Evolutionary conservation across 1,284 basidiomycete genomes (phyloP), one percentile per base, ranked within the genome.

Genomic region (Apiotrichum laibachii): DNA sequence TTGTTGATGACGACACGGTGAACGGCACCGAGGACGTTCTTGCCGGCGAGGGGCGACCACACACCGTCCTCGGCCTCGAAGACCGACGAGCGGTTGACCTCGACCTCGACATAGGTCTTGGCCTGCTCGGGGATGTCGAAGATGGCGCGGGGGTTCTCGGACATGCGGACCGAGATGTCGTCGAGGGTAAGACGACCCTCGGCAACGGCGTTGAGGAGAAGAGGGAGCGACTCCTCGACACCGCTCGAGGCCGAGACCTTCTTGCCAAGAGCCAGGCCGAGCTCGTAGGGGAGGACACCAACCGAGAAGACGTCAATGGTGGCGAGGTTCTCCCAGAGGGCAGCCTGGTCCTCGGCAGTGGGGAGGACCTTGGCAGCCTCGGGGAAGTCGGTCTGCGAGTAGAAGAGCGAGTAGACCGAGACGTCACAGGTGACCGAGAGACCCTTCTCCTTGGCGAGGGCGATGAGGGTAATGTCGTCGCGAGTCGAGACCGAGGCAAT

Each of bases 401-500:
- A 94, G 85, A 97, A 98, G 61, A 99, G 82, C 12, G 91, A 85
- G 78, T 92, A 98, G 53, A 98, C 84, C 11, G 93, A 87, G 39
- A 97, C 92, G 70, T 99, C 96, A 76, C 95, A 98, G 2, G 94
- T 98, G 59, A 98, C 95, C 72, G 90, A 88, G 67, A 99, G 84
- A 33, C 89, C 84, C 81, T 95, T 96, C 56, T 88, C 88, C 81
- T 99, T 99, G 83, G 91, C 92, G 53, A 99, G 83, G 8, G 89
- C 87, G 73, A 99, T 98, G 60, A 99, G 81, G 43, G 89, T 81
- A 56, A 99, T 83, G 75, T 99, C 96, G 62, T 94, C 93, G 68
- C 86, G 84, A 62, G 84, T 88, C 65, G 88, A 86, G 40, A 99
- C 91, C 69, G 95, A 90, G n/a, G 92, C 93, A 63, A 99, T 85